Conservation (phyloP, 331 rosid species). For the Pyrus hybrid region DNA sequence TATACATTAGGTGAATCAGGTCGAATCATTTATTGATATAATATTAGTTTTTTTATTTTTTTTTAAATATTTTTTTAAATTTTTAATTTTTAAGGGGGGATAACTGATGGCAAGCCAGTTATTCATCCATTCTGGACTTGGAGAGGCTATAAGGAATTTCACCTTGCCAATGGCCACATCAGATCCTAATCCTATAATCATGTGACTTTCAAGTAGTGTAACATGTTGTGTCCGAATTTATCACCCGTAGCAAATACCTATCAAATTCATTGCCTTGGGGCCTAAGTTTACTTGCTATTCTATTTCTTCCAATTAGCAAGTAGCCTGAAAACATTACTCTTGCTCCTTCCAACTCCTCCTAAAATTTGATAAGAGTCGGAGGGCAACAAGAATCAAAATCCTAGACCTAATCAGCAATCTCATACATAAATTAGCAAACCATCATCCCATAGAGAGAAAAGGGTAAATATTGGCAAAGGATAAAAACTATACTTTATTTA, state of each 20-base stretch:
- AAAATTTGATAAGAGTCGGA: too few relatives aligned
- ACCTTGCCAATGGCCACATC: too few relatives aligned
- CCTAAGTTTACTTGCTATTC: background rate
- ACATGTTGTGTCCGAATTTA: background rate
- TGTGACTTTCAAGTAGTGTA: background rate
- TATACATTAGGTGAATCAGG: background rate
- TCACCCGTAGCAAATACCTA: background rate
- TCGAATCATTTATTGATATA: background rate
- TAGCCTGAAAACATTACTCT: too few relatives aligned
- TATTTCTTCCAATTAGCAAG: too few relatives aligned
- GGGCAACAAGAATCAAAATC: too few relatives aligned
- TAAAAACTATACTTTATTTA: slow-evolving; percentile 2
- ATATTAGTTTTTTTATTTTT: too few relatives aligned
- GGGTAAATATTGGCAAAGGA: background rate
- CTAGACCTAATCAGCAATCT: background rate
- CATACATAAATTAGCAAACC: background rate
- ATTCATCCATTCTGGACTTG: accelerated
- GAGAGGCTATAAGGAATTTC: too few relatives aligned
- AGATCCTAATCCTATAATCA: background rate
- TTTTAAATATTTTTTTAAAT: too few relatives aligned
- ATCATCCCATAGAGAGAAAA: background rate
- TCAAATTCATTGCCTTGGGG: background rate
- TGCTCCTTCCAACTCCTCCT: too few relatives aligned
- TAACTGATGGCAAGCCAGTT: too few relatives aligned
- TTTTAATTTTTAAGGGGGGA: too few relatives aligned